Evolutionary conservation across 2,329 filamentous ascomycete species (phyloP).

Genomic region (Fonsecaea erecta): DNA sequence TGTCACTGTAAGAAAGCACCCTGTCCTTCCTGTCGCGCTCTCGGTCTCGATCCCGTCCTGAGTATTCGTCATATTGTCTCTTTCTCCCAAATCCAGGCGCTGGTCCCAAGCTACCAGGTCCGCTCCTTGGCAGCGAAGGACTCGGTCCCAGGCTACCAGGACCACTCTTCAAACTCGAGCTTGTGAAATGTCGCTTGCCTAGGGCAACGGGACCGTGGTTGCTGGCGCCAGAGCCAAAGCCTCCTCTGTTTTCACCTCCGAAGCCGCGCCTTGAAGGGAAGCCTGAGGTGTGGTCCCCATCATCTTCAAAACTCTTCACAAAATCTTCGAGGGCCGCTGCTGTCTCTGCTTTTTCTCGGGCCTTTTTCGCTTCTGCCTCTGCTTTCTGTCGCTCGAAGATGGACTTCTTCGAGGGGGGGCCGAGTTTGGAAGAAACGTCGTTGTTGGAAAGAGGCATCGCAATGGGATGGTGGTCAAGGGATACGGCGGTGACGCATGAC

Average conservation of each 20-base stretch:
- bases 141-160: constrained; percentile 54
- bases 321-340: constrained; percentile 87
- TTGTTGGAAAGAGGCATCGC: constrained; percentile 3
- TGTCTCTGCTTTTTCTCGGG: constrained; percentile 82
- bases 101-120: constrained; percentile 66
- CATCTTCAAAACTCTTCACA: constrained; percentile 69
- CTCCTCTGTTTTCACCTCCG: constrained; percentile 40
- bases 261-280: constrained; percentile 39
- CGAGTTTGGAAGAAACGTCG: constrained; percentile 64
- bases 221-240: constrained; percentile 39
- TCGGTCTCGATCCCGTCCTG: constrained; percentile 43
- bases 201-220: constrained; percentile 44
- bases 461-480: neutral
- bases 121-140: constrained; percentile 55
- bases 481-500: neutral
- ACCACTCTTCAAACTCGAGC: constrained; percentile 54
- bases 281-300: constrained; percentile 38
- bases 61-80: constrained; percentile 54
- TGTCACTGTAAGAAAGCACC: constrained; percentile 28
- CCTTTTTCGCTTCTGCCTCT: constrained; percentile 85
- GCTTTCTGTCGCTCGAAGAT: constrained; percentile 86
- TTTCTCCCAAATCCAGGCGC: constrained; percentile 59
- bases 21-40: constrained; percentile 27
- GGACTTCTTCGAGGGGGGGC: constrained; percentile 75
- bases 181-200: constrained; percentile 67